Conservation (phyloP, 352 stramenopile species). For the Thalassiosira exigua region DNA sequence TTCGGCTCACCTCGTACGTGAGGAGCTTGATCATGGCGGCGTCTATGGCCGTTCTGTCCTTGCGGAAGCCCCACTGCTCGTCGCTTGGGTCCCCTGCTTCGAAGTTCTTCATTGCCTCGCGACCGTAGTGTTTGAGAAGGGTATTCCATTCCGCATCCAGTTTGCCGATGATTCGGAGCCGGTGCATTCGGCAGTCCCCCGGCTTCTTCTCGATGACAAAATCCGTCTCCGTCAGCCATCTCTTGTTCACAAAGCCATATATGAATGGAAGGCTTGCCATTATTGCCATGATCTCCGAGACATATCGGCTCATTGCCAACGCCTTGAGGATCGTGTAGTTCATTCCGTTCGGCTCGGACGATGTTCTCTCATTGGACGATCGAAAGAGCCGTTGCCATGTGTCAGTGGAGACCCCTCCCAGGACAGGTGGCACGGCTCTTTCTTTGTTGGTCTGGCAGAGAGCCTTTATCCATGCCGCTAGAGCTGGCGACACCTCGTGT, state of each 20-base stretch:
- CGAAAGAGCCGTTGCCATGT: background rate
- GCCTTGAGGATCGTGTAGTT: conserved; percentile 34
- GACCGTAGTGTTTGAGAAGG: conserved; percentile 15
- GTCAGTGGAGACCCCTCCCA: no score
- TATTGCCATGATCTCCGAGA: conserved; percentile 11
- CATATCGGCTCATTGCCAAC: background rate
- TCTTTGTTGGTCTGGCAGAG: background rate
- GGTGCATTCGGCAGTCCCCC: conserved; percentile 35
- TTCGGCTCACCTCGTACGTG: conserved; percentile 9
- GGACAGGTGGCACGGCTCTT: no score
- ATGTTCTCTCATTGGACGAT: conserved; percentile 1
- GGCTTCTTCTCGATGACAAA: conserved; percentile 49
- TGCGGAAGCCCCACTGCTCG: conserved; percentile 1
- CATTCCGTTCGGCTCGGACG: conserved; percentile 8
- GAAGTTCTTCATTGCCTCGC: conserved; percentile 4
- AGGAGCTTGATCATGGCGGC: conserved; percentile 7
- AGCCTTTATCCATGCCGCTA: conserved; percentile 18
- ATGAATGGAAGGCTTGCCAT: conserved; percentile 34
- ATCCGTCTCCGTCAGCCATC: conserved; percentile 36
- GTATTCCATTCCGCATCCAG: conserved; percentile 49
- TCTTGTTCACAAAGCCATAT: conserved; percentile 14
- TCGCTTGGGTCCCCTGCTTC: background rate
- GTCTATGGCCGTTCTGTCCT: background rate
- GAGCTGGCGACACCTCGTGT: no score
- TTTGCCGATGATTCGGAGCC: conserved; percentile 50